Percentiles rank a stretch among this genome's conserved stretches.
Evolutionary conservation across 305 asterid genomes (phyloP).

Genomic region (Solanum hybrid): DNA sequence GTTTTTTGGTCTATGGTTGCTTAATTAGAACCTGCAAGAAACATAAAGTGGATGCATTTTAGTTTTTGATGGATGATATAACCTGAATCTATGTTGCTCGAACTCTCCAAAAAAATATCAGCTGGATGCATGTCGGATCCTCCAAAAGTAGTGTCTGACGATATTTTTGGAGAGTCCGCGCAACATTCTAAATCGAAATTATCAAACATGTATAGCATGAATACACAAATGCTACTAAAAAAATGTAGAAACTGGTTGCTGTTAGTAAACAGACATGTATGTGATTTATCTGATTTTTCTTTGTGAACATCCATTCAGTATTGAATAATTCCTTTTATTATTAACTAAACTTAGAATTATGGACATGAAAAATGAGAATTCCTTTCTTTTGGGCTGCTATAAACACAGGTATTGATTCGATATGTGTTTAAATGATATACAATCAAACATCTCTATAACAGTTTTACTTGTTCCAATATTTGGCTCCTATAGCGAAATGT

Average conservation of each 20-base stretch:
- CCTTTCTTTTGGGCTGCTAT: neutral
- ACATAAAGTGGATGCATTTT: neutral
- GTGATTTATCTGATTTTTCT: neutral
- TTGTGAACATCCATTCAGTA: neutral
- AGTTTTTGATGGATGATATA: neutral
- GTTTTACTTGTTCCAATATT: neutral
- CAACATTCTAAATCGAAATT: neutral
- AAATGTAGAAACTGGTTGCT: neutral
- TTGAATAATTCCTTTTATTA: neutral
- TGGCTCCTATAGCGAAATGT: neutral
- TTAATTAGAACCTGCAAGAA: conserved; percentile 10
- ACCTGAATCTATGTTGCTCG: neutral
- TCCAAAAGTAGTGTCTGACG: neutral
- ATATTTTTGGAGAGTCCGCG: neutral
- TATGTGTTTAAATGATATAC: neutral
- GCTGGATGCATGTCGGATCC: neutral
- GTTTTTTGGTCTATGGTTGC: conserved; percentile 1
- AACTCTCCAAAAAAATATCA: neutral
- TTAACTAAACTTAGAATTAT: neutral
- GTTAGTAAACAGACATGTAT: neutral
- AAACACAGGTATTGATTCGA: neutral
- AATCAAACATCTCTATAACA: neutral
- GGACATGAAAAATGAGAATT: neutral
- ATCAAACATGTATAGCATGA: neutral
- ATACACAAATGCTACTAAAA: neutral